Evolutionary conservation across 805 yeast genomes (phyloP), one percentile per base, ranked within the genome.

Genomic region (Kuraishia cidri): DNA sequence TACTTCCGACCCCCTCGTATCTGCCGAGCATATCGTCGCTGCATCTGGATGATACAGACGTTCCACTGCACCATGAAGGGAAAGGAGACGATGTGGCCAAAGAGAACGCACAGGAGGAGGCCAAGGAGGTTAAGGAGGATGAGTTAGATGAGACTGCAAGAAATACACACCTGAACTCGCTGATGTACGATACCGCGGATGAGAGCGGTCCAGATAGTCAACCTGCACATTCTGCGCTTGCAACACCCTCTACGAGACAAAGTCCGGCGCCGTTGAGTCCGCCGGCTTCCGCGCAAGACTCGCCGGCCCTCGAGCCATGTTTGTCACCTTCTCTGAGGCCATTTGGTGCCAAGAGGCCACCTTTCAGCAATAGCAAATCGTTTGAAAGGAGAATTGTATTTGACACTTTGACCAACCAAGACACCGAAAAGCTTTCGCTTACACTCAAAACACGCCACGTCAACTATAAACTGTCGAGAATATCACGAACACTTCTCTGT

Each of bases 401-500:
- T 37, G 70, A 66, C 40, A 66, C 71, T 5, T 52, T 64, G 29
- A 48, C 53, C 14, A 61, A 62, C 34, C 54, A 49, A 14, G 52
- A 54, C 29, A 42, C 52, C 18, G 24, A 58, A 30, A 44, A 52
- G 35, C 38, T 60, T 47, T 44, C 60, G 20, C 50, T 62, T 31
- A 63, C 68, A 2, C 45, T 66, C 22, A 54, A 59, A 19, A 46
- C 57, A 6, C 60, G 58, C 38, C 70, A 64, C 41, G 37, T 38
- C 16, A 60, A 49, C 19, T 63, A 55, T 38, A 40, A 40, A 10
- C 66, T 47, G 33, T 44, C 48, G 16, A 41, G 65, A 10, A 50
- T 55, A 20, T 56, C 65, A 3, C 50, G 72, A 22, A 64, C 72
- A 7, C 50, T 67, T 23, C 41, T 69, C 29, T 57, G 64, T 30